These are phyloP conservation scores for Solanum hybrid DNA, from an alignment of 305 asterid genomes.

Conservation along the genomic window DNA sequence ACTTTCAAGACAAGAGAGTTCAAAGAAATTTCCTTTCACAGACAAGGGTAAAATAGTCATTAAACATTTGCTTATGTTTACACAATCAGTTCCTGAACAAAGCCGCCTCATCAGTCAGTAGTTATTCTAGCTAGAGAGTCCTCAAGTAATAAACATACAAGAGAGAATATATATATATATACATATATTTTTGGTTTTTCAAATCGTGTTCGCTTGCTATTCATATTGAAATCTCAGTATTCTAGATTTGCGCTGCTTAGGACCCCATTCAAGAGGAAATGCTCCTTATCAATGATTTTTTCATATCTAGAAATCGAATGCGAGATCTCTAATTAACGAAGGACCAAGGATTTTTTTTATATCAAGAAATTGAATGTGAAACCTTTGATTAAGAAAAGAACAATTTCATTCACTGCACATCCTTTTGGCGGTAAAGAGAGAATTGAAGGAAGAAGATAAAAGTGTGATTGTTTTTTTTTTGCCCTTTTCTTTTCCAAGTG, in stretches of 20 bases:
- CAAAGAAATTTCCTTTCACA: neutral
- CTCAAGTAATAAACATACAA: neutral
- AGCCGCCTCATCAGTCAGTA: constrained; percentile 60
- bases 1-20: neutral
- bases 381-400: neutral
- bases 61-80: constrained; percentile 14
- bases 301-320: neutral
- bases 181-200: neutral
- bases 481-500: neutral
- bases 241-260: neutral
- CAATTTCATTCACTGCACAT: neutral
- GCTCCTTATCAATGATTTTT: neutral
- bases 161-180: neutral
- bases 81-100: constrained; percentile 41
- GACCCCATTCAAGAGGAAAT: neutral
- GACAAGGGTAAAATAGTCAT: neutral
- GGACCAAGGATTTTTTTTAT: neutral
- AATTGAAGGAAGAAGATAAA: neutral
- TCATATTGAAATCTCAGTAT: neutral
- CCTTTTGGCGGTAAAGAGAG: neutral
- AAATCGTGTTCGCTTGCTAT: neutral
- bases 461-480: neutral
- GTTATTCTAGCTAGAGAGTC: constrained; percentile 21
- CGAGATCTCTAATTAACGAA: neutral
- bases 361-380: too few species aligned